phyloP scores from a whole-genome alignment of 169 alveolate species.

The Eimeria falciformis region DNA sequence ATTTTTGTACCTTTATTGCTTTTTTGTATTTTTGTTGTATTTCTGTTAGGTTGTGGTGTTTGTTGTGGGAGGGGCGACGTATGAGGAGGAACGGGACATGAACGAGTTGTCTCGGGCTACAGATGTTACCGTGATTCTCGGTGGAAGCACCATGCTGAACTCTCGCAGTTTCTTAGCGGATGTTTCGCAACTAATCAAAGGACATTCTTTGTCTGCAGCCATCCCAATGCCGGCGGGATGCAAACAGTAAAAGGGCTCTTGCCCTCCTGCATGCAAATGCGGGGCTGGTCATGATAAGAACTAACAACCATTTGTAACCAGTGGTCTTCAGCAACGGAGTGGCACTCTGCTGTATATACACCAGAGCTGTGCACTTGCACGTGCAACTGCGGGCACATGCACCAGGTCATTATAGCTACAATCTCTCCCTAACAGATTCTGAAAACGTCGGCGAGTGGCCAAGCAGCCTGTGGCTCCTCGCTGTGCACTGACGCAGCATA shows the following conservation, averaged over 20 bases:
- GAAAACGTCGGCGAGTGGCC: no score
- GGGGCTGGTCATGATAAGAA: background rate
- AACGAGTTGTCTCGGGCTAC: constrained; percentile 82
- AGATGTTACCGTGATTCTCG: constrained; percentile 77
- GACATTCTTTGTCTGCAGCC: background rate
- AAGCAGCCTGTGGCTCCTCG: no score
- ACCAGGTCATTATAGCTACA: no score
- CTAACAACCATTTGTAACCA: background rate
- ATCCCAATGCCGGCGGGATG: background rate
- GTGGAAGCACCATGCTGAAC: constrained; percentile 82
- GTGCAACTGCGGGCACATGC: no score
- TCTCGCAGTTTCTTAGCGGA: constrained; percentile 81
- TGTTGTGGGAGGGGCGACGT: constrained; percentile 96
- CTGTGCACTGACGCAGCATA: no score
- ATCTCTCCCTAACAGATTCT: no score
- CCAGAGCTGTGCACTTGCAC: no score
- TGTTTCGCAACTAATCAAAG: constrained; percentile 78
- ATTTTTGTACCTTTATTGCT: background rate
- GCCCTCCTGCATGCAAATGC: background rate
- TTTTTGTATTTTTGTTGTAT: no score
- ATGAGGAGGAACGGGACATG: constrained; percentile 95
- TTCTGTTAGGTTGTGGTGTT: constrained; percentile 85
- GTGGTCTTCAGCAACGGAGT: no score
- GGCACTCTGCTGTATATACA: no score
- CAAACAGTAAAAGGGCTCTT: no score